Evolutionary conservation across 495 filamentous ascomycete species (phyloP), one percentile per base, ranked within the genome.

Genomic region (Talaromyces liani): DNA sequence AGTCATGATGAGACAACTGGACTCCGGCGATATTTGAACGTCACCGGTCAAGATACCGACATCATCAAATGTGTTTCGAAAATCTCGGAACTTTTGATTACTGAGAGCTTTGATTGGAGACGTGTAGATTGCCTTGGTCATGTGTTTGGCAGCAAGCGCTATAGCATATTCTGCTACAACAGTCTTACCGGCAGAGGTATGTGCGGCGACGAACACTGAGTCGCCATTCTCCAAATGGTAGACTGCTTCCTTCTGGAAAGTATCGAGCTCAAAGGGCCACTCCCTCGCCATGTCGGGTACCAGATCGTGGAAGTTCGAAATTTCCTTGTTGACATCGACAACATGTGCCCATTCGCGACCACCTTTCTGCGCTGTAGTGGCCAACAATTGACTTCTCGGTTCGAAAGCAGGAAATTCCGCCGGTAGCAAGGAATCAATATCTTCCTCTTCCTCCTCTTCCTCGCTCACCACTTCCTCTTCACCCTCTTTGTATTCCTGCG

Each of bases 61-160:
- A 71, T 98, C 95, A 60, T 94, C 91, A 66, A 98, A 98, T 0
- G 80, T 84, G 45, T 88, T 82, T 34, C 92, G 82, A 72, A 98
- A 98, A 72, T 98, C 94, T 61, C 94, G 84, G 73, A 97, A 98
- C 73, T 98, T 98, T 72, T 98, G 94, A 71, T 98, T 98, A 74
- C 93, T 97, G 63, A 98, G 81, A 2, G 94, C 94, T 78, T 98
- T 98, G 79, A 98, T 98, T 2, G 94, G 94, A 5, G 94, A 98
- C 1, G 94, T 98, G 73, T 98, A 98, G 66, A 98, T 97, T 31
- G 94, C 93, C 66, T 98, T 98, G 29, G 94, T 98, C 94, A 97
- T 98, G 72, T 98, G 94, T 68, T 92, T 95, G 5, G 89, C 89
- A 27, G 94, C 94, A 66, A 98, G 78, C 3, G 95, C 92, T 75